Base-by-base conservation (phyloP, 1,139 yeast species). In the Hansenula lynferdii region DNA sequence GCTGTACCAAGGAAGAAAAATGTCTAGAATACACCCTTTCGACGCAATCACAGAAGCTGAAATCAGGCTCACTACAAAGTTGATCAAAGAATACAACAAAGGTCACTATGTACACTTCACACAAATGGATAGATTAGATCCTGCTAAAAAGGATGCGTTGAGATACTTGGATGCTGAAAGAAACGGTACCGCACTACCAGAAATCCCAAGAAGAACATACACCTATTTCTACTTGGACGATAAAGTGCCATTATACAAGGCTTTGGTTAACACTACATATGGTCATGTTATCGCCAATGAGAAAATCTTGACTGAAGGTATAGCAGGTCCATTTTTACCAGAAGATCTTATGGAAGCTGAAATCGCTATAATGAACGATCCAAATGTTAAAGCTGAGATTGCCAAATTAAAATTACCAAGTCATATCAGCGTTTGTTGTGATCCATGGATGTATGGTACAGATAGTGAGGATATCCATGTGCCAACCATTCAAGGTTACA, bases 401-500 rank as follows among this genome's bases (percentile, higher is more conserved):
- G 83, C 66, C 52, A 83, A 77, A 62, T 75, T 74, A 70, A 75
- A 69, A 55, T 72, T 74, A 55, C 87, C 80, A 54, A 70, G 73
- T 19, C 69, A 72, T 54, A 57, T 73, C 36, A 50, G 51, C 23
- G 78, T 85, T 37, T 76, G 82, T 56, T 75, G 72, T 56, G 87
- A 86, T 58, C 90, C 94, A 38, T 86, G 96, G 95, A 85, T 85
- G 71, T 85, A 85, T 59, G 96, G 95, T 51, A 81, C 87, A 31
- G 90, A 83, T 58, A 75, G 74, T 50, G 62, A 71, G 35, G 49
- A 51, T 31, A 34, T 48, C 15, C 43, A 39, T 2, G 58, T 60
- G 37, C 77, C 81, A 23, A 69, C 80, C 64, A 65, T 81, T 51
- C 92, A 84, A 66, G 77, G 81, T 60, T 82, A 80, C 67, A 80